Evolutionary conservation across 768 basidiomycete species (phyloP).

Genomic region (Lentinula sp.): DNA sequence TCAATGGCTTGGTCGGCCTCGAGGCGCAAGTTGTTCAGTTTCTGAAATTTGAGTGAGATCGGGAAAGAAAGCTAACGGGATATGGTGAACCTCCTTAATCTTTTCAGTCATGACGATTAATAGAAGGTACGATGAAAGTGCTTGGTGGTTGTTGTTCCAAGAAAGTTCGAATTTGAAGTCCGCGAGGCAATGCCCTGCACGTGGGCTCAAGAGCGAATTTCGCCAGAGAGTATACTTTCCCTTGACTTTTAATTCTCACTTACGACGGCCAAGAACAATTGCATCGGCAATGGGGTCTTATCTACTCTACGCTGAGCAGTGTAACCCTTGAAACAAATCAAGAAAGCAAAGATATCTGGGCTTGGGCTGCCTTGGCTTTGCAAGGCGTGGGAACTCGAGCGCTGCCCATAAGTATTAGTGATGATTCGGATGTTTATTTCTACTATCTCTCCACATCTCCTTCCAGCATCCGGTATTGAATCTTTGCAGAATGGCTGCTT

Average conservation of each 20-base stretch:
- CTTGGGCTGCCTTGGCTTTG: not conserved
- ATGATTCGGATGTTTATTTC: not conserved
- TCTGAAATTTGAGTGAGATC: slow-evolving; percentile 32
- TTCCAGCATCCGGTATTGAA: not conserved
- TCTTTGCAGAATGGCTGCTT: slow-evolving; percentile 44
- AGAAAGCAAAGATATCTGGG: not conserved
- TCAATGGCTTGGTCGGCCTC: slow-evolving; percentile 79
- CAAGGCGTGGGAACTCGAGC: not conserved
- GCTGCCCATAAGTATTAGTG: not conserved
- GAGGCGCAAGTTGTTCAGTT: slow-evolving; percentile 67
- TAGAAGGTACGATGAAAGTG: not conserved
- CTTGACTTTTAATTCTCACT: not conserved
- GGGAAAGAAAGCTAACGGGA: not conserved
- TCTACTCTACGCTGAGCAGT: not conserved
- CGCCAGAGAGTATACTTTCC: not conserved
- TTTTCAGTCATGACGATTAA: slow-evolving; percentile 33
- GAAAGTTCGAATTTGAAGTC: not conserved
- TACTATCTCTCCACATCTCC: not conserved
- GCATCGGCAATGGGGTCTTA: not conserved
- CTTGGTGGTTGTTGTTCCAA: not conserved
- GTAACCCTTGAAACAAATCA: not conserved
- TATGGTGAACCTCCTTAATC: slow-evolving; percentile 40
- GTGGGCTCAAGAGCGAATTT: not conserved
- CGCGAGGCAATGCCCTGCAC: not conserved
- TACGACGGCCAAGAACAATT: not conserved